phyloP scores from a whole-genome alignment of 768 basidiomycete species.

The Lactifluus volemus region DNA sequence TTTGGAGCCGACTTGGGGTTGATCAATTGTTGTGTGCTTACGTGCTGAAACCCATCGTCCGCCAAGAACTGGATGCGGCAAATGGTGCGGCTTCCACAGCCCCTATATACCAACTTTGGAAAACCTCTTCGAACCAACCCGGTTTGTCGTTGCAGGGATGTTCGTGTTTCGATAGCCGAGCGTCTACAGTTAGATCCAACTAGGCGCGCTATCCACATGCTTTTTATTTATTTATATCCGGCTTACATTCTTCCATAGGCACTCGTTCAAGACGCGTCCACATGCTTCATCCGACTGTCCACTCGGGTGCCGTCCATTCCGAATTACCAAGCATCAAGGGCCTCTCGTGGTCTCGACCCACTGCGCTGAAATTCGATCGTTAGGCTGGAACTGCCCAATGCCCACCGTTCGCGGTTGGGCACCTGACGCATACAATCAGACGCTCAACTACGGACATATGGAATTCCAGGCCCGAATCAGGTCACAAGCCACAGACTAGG shows the following conservation, averaged over 20 bases:
- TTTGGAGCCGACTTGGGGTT: not conserved
- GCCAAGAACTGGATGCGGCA: too few species aligned
- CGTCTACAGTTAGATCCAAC: not conserved
- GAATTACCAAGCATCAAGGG: constrained; percentile 1
- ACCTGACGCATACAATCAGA: not conserved
- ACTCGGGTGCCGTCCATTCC: not conserved
- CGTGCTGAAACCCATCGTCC: not conserved
- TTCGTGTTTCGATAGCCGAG: not conserved
- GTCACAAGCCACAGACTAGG: not conserved
- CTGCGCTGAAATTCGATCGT: not conserved
- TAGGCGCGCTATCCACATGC: not conserved
- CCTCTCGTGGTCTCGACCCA: constrained; percentile 5
- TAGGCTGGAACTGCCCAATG: not conserved
- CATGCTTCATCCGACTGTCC: not conserved
- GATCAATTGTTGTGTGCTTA: not conserved
- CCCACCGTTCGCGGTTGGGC: not conserved
- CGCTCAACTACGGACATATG: constrained; percentile 14
- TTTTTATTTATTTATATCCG: not conserved
- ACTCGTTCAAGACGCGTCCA: too few species aligned
- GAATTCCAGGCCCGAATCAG: constrained; percentile 14
- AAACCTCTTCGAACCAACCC: too few species aligned
- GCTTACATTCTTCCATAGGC: too few species aligned
- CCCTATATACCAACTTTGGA: not conserved
- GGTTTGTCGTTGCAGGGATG: not conserved
- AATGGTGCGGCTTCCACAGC: not conserved